A percentile compares a stretch with the other conserved stretches of the same genome.
Conservation (phyloP, 169 alveolate species). For the Theileria parva region DNA sequence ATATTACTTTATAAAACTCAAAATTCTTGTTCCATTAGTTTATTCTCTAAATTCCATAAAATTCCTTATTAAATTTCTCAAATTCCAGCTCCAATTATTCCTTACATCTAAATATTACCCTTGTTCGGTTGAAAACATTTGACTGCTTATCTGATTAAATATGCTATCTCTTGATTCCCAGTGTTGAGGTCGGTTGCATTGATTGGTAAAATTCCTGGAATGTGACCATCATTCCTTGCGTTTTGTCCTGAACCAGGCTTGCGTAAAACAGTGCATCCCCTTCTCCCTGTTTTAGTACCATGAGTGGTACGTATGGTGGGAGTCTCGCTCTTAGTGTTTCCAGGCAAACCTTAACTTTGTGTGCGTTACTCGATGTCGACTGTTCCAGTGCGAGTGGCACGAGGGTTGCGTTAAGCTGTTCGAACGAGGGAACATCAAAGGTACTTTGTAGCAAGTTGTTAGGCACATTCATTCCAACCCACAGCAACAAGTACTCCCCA, state of each 20-base stretch:
- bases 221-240: conserved; percentile 79
- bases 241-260: conserved; percentile 71
- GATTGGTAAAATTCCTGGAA: conserved; percentile 72
- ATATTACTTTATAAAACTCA: too few relatives aligned
- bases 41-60: not conserved
- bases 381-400: conserved; percentile 78
- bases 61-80: not conserved
- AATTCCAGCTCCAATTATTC: not conserved
- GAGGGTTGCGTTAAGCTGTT: conserved; percentile 76
- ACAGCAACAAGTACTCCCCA: conserved; percentile 84
- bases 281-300: conserved; percentile 79
- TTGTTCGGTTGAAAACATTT: not conserved
- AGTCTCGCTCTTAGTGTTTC: conserved; percentile 68
- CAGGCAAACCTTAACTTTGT: conserved; percentile 68
- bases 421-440: conserved; percentile 79
- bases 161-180: conserved; percentile 17
- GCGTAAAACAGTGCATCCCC: conserved; percentile 74
- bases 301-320: conserved; percentile 73
- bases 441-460: conserved; percentile 80
- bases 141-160: not conserved
- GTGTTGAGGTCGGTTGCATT: conserved; percentile 43
- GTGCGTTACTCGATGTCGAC: conserved; percentile 70
- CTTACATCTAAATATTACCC: not conserved
- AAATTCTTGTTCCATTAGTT: not conserved
- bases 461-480: conserved; percentile 86